Evolutionary conservation across 176 grass and related monocot genomes (phyloP).

Genomic region (Zizania latifolia): DNA sequence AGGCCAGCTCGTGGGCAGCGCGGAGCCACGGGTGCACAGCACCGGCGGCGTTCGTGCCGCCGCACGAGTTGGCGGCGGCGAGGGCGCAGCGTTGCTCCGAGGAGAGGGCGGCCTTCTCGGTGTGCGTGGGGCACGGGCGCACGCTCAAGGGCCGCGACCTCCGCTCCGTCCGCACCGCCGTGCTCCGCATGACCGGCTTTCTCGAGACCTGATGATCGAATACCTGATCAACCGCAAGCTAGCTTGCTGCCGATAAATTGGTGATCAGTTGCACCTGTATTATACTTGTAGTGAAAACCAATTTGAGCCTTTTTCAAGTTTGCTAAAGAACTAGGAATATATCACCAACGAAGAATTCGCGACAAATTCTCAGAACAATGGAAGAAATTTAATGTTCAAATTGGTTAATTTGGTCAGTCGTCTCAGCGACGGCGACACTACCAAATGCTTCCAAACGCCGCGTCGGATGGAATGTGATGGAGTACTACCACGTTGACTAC

Average conservation of each 20-base stretch:
- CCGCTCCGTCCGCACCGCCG: constrained; percentile 34
- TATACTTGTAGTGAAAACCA: background rate
- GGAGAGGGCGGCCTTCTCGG: constrained; percentile 15
- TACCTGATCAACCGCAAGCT: too few relatives aligned
- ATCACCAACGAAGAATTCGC: background rate
- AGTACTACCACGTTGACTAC: too few relatives aligned
- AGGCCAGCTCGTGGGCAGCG: background rate
- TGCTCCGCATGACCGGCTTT: constrained; percentile 56
- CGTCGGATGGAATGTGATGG: background rate
- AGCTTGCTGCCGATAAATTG: background rate
- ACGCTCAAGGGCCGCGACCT: constrained; percentile 67
- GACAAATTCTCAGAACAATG: background rate
- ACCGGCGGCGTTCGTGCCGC: constrained; percentile 19
- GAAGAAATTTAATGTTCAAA: too few relatives aligned
- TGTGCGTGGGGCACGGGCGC: constrained; percentile 51
- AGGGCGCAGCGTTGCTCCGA: background rate
- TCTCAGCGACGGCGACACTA: background rate
- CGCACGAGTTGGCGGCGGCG: constrained; percentile 32
- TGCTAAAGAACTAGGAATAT: background rate
- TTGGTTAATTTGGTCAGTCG: background rate
- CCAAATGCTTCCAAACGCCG: background rate
- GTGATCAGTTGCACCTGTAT: background rate
- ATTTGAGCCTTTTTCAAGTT: background rate
- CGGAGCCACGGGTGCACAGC: background rate
- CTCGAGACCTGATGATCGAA: constrained; percentile 52